Evolutionary conservation across 148 eudicot genomes (phyloP).

Genomic region (Amaranthus palmeri): DNA sequence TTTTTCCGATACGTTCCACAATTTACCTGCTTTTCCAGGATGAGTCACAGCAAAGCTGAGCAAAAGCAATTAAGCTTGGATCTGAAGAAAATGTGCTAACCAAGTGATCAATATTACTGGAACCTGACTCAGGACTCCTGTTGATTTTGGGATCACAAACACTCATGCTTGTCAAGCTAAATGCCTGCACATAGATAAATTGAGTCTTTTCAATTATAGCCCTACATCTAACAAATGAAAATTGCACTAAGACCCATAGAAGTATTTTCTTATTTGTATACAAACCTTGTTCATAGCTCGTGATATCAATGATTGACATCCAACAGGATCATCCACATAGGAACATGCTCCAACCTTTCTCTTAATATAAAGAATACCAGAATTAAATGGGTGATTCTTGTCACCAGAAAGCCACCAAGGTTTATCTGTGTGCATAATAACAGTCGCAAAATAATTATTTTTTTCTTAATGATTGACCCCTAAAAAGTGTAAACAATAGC

Average conservation of each 20-base stretch:
- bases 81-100: conserved; percentile 95
- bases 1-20: not conserved
- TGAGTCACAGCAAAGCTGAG: conserved; percentile 85
- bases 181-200: conserved; percentile 48
- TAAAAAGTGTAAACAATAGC: conserved; percentile 2
- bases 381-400: conserved; percentile 76
- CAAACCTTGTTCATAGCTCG: conserved; percentile 94
- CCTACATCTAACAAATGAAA: not conserved
- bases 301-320: conserved; percentile 85
- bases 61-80: conserved; percentile 94
- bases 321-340: conserved; percentile 93
- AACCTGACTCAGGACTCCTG: conserved; percentile 35
- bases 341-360: conserved; percentile 97
- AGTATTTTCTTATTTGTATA: not conserved
- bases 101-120: conserved; percentile 69
- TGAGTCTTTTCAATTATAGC: not conserved
- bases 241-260: not conserved
- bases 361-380: conserved; percentile 82
- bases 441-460: conserved; percentile 13
- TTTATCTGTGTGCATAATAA: conserved; percentile 53
- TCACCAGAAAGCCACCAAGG: conserved; percentile 87
- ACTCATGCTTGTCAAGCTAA: conserved; percentile 60
- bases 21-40: conserved; percentile 72
- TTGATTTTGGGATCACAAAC: conserved; percentile 30
- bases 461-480: not conserved